Evolutionary conservation across 2,329 filamentous ascomycete genomes (phyloP).

Genomic region (Sporothrix globosa): DNA sequence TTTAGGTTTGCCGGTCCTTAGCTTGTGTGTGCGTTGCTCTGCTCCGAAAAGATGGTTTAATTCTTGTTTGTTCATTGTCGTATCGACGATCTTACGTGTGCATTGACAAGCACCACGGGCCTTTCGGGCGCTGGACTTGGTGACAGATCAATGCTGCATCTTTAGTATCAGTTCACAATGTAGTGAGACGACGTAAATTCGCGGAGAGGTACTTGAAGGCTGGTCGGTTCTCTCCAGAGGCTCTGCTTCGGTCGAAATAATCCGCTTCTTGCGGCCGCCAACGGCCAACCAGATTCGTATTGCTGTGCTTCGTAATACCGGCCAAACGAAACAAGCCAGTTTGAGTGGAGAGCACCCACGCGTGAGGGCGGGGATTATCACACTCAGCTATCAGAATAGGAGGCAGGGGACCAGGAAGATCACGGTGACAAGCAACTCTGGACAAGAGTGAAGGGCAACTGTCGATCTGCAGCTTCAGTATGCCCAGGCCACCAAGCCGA

Average conservation of each 20-base stretch:
- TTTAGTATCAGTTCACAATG: background rate
- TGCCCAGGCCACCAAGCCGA: background rate
- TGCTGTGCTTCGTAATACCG: background rate
- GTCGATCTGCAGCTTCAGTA: slow-evolving; percentile 2
- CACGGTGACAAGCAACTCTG: background rate
- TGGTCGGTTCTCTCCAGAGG: background rate
- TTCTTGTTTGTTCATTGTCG: slow-evolving; percentile 18
- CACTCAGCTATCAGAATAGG: background rate
- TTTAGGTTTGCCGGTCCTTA: background rate
- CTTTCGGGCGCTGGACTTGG: background rate
- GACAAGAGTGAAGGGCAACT: background rate
- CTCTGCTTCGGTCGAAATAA: background rate
- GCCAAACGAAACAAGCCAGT: slow-evolving; percentile 20
- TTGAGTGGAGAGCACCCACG: slow-evolving; percentile 10
- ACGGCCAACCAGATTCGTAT: background rate
- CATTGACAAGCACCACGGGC: background rate
- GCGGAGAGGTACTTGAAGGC: background rate
- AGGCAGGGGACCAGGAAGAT: background rate
- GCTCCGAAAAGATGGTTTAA: background rate
- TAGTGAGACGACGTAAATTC: background rate
- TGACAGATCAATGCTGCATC: slow-evolving; percentile 3
- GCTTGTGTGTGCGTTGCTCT: background rate
- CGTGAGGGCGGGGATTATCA: background rate
- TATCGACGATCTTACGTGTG: slow-evolving; percentile 23
- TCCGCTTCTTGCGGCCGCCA: background rate